Evolutionary conservation across 306 rosid genomes (phyloP), one percentile per base, ranked within the genome.

Genomic region (Vigna angularis): DNA sequence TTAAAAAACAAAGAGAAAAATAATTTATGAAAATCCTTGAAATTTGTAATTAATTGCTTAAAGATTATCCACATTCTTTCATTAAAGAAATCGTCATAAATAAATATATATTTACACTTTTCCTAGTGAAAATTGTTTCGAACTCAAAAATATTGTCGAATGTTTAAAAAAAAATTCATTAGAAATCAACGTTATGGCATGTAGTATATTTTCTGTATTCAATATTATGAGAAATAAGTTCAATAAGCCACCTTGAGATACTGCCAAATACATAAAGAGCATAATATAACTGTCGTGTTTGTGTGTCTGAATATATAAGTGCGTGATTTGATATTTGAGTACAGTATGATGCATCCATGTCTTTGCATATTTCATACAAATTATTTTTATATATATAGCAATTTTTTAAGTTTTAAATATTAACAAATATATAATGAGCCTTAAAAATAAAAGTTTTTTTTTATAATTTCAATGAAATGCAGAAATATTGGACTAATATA

Each of bases 231-330:
- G 20, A 30, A 30, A 15, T 61, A 30, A 30, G 20, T 30, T 15
- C 30, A 36, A n/a, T 5, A 40, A 17, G 0, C n/a, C 9, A 18
- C 50, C 7, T 65, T 65, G n/a, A 18, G 32, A 40, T 44, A 20
- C 15, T 66, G 50, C 28, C 34, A 17, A 66, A 40, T 4, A 42
- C 42, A 66, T 66, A 66, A 15, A 61, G 22, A 61, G 45, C 20
- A 30, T 4, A 61, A 61, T 30, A 28, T 61, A 61, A 66, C 40
- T 40, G 70, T 65, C 30, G 70, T 66, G 24, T 66, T 66, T 66
- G 51, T 38, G 20, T 40, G 42, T 15, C 42, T 69, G 22, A 18
- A 67, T 67, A 44, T 67, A 22, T 45, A 7, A 45, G 16, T 34
- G 38, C 6, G 10, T 56, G 66, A 59, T 59, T 59, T 69, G 20